Evolutionary conservation across 164 flowering plant genomes (phyloP).

Genomic region (Nelumbo lutea): DNA sequence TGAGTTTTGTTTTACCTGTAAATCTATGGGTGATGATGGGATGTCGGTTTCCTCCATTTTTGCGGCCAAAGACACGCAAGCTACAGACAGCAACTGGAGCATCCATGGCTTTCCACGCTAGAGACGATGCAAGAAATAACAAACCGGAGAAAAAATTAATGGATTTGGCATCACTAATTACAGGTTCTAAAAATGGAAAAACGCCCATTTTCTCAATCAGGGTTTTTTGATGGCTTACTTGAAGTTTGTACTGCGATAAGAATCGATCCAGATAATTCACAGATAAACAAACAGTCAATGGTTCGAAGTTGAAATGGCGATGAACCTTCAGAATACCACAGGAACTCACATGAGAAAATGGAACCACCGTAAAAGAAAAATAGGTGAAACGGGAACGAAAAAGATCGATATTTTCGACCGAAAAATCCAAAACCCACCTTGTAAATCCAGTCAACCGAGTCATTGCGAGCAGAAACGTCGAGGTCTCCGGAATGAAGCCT

Average conservation of each 20-base stretch:
- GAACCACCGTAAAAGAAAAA: too few relatives aligned
- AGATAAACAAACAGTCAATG: too few relatives aligned
- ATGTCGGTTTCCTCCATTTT: background rate
- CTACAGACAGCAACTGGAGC: background rate
- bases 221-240: too few relatives aligned
- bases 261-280: too few relatives aligned
- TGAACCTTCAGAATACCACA: too few relatives aligned
- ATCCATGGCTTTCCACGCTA: background rate
- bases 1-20: background rate
- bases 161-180: background rate
- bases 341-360: too few relatives aligned
- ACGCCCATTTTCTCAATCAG: background rate
- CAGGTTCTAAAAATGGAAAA: too few relatives aligned
- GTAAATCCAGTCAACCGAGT: slow-evolving; percentile 12
- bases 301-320: too few relatives aligned
- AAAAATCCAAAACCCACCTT: slow-evolving; percentile 5
- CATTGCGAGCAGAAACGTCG: slow-evolving; percentile 8
- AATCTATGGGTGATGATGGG: background rate
- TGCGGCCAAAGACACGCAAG: background rate
- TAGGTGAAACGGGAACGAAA: too few relatives aligned
- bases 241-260: too few relatives aligned
- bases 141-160: too few relatives aligned
- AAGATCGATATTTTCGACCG: too few relatives aligned
- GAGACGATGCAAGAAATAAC: background rate
- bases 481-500: slow-evolving; percentile 9